Evolutionary conservation across 306 rosid genomes (phyloP), one percentile per base, ranked within the genome.

Genomic region (Crataegus laevigata): DNA sequence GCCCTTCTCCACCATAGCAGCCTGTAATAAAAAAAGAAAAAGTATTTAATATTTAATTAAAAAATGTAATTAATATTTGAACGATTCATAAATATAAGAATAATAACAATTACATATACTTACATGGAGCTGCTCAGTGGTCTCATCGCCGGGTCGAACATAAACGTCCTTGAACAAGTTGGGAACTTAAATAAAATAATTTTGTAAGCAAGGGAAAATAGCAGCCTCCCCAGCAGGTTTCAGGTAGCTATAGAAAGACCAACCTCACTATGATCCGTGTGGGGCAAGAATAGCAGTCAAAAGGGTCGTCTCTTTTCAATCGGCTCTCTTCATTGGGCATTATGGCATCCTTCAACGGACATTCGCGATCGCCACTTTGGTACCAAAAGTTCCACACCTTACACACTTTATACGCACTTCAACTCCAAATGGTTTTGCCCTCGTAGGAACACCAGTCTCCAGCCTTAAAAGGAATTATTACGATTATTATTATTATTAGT

Each of bases 311-410:
- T 84, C 97, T 91, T 84, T 88, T 90, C 83, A 94, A 75, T 79
- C 98, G 83, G 71, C 78, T 90, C 84, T 91, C 87, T 82, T 94
- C 98, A 70, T 65, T 91, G 43, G 96, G 96, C 98, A 91, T 94
- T 82, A 94, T 86, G 52, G 70, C 91, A 78, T 94, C 98, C 89
- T 90, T 94, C 83, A 94, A 80, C 1, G 96, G 97, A 82, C 98
- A 94, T 77, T 90, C 97, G 62, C 96, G 97, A 79, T 94, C 93
- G 52, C 98, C 98, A 82, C 97, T 91, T 88, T 94, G 97, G 87
- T 94, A 72, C 96, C 98, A 84, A 72, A 84, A 40, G 32, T 84
- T 66, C 97, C 98, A 80, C 98, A 94, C 83, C 98, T 87, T 57
- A 91, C 83, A 78, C 96, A 94, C 84, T 89, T 94, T 34, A 94